These are phyloP conservation scores for Trichoderma virens DNA, from an alignment of 495 filamentous ascomycete genomes.

Conservation along the genomic window DNA sequence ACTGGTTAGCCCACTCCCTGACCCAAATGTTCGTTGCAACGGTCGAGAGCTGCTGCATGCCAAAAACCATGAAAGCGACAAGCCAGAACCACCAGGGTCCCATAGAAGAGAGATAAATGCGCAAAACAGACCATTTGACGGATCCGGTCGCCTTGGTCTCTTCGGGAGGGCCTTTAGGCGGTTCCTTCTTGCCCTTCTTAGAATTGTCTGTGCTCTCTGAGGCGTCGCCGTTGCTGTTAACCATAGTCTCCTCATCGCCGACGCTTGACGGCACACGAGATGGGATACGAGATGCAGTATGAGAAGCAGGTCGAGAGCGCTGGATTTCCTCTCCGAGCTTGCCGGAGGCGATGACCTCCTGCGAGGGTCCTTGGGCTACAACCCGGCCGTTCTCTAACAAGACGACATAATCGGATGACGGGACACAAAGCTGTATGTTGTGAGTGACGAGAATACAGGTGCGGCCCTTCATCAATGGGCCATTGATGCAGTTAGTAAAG, in stretches of 20 bases:
- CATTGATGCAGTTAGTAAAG: constrained; percentile 84
- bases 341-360: constrained; percentile 73
- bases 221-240: constrained; percentile 33
- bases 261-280: constrained; percentile 68
- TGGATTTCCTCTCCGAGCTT: constrained; percentile 76
- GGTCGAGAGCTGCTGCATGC: constrained; percentile 68
- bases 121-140: constrained; percentile 77
- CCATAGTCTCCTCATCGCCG: constrained; percentile 44
- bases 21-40: constrained; percentile 93
- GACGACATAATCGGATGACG: constrained; percentile 70
- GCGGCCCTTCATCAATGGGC: constrained; percentile 77
- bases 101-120: constrained; percentile 81
- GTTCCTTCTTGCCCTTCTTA: constrained; percentile 32
- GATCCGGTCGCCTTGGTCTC: constrained; percentile 77
- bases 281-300: constrained; percentile 54
- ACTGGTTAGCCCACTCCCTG: constrained; percentile 68
- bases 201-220: constrained; percentile 22
- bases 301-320: constrained; percentile 63
- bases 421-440: constrained; percentile 78
- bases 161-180: constrained; percentile 43
- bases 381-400: constrained; percentile 83
- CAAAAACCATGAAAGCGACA: constrained; percentile 63
- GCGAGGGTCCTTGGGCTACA: constrained; percentile 62
- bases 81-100: constrained; percentile 94
- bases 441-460: constrained; percentile 98